Percentiles rank a stretch among this genome's conserved stretches.
phyloP scores from a whole-genome alignment of 1,139 yeast genomes.

The Saccharomyces hybrid region DNA sequence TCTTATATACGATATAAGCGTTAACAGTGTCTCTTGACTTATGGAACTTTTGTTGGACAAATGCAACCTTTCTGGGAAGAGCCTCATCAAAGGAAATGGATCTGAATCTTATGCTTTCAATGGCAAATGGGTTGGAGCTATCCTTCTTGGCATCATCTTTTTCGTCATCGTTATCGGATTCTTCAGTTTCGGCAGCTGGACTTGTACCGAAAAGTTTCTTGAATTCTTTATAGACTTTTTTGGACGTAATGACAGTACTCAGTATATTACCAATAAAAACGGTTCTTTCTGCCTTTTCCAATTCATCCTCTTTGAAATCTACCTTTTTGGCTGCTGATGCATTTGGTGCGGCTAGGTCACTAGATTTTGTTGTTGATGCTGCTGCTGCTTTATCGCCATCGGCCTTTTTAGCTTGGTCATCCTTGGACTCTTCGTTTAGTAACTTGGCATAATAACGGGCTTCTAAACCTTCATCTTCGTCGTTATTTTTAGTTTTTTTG shows the following conservation, averaged over 20 bases:
- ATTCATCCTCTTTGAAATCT: slow-evolving; percentile 55
- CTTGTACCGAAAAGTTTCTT: slow-evolving; percentile 49
- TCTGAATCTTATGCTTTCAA: slow-evolving; percentile 78
- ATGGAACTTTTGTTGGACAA: slow-evolving; percentile 72
- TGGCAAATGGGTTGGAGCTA: slow-evolving; percentile 33
- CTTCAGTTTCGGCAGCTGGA: slow-evolving; percentile 27
- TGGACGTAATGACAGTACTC: slow-evolving; percentile 55
- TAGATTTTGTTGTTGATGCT: slow-evolving; percentile 5
- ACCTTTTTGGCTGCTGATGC: slow-evolving; percentile 29
- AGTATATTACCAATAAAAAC: slow-evolving; percentile 85
- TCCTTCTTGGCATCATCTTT: slow-evolving; percentile 10
- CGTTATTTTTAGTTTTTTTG: slow-evolving; percentile 29
- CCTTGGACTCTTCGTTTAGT: slow-evolving; percentile 27
- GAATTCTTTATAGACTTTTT: slow-evolving; percentile 53
- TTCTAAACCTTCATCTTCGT: slow-evolving; percentile 43
- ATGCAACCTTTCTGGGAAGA: slow-evolving; percentile 88
- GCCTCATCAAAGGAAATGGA: slow-evolving; percentile 86
- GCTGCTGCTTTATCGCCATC: slow-evolving; percentile 12
- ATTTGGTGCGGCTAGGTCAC: slow-evolving; percentile 9
- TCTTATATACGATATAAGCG: slow-evolving; percentile 73
- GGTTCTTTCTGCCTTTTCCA: slow-evolving; percentile 81
- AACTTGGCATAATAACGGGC: slow-evolving; percentile 41
- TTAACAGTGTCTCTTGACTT: slow-evolving; percentile 72
- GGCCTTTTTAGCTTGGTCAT: slow-evolving; percentile 21
- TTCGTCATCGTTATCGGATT: slow-evolving; percentile 11